Conservation (phyloP, 495 filamentous ascomycete species). For the Aspergillus taichungensis region DNA sequence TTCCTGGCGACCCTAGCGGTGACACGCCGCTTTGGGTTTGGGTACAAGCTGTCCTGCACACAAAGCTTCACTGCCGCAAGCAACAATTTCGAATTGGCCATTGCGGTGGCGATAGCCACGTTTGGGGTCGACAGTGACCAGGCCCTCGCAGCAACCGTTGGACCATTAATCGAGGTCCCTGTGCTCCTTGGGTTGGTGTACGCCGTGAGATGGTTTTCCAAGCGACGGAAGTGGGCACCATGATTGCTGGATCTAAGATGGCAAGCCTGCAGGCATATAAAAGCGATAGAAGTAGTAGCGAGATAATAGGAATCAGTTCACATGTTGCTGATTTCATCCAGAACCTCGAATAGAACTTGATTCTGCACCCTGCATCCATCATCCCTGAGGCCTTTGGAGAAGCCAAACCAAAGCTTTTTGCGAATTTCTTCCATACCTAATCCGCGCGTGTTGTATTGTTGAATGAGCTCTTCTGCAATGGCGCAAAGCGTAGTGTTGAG, state of each 20-base stretch:
- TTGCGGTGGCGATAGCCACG: slow-evolving; percentile 81
- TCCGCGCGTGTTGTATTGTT: slow-evolving; percentile 31
- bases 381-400: slow-evolving; percentile 19
- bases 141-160: slow-evolving; percentile 82
- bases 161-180: slow-evolving; percentile 86
- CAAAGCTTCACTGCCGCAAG: slow-evolving; percentile 93
- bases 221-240: slow-evolving; percentile 10
- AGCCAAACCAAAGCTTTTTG: slow-evolving; percentile 28
- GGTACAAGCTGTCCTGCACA: slow-evolving; percentile 62
- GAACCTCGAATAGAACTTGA: slow-evolving; percentile 32
- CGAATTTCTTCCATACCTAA: slow-evolving; percentile 29
- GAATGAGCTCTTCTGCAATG: slow-evolving; percentile 32
- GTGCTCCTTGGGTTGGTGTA: slow-evolving; percentile 78
- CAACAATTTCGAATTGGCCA: slow-evolving; percentile 92
- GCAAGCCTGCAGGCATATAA: neutral
- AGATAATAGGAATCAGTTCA: slow-evolving; percentile 8
- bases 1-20: slow-evolving; percentile 60
- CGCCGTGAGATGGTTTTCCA: slow-evolving; percentile 53
- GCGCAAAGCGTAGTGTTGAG: slow-evolving; percentile 35
- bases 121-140: slow-evolving; percentile 77
- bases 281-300: neutral
- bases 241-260: neutral
- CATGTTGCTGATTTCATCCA: slow-evolving; percentile 36
- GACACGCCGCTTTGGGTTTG: slow-evolving; percentile 54
- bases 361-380: slow-evolving; percentile 38